Conservation (phyloP, 1,139 yeast genomes). For the Pichia sp. region DNA sequence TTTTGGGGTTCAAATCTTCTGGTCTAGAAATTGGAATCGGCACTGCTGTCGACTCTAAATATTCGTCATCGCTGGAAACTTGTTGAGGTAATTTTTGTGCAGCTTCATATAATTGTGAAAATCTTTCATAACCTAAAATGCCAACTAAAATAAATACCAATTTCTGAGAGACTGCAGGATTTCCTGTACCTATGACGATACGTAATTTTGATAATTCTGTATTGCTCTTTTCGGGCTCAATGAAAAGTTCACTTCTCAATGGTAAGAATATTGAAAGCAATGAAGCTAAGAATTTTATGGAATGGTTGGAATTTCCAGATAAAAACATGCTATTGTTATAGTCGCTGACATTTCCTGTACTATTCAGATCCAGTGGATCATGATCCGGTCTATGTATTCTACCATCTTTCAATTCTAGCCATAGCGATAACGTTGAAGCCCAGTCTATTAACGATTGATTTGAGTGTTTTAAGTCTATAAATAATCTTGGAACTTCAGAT, state of each 20-base stretch:
- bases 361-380: neutral
- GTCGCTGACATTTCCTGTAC: neutral
- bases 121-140: constrained; percentile 36
- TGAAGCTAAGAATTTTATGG: constrained; percentile 42
- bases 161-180: constrained; percentile 57
- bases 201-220: constrained; percentile 33
- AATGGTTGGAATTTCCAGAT: constrained; percentile 7
- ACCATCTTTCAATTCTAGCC: constrained; percentile 58
- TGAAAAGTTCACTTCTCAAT: constrained; percentile 36
- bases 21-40: constrained; percentile 1
- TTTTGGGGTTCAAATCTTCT: neutral
- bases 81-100: constrained; percentile 3
- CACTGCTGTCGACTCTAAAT: neutral
- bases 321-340: neutral
- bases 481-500: constrained; percentile 47
- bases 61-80: neutral
- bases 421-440: constrained; percentile 51
- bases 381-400: constrained; percentile 19
- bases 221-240: constrained; percentile 35
- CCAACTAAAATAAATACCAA: constrained; percentile 52
- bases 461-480: constrained; percentile 30
- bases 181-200: constrained; percentile 54
- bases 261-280: constrained; percentile 46
- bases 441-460: constrained; percentile 42
- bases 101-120: constrained; percentile 15